Evolutionary conservation across 768 basidiomycete genomes (phyloP).

Genomic region (Rhodotorula paludigena): DNA sequence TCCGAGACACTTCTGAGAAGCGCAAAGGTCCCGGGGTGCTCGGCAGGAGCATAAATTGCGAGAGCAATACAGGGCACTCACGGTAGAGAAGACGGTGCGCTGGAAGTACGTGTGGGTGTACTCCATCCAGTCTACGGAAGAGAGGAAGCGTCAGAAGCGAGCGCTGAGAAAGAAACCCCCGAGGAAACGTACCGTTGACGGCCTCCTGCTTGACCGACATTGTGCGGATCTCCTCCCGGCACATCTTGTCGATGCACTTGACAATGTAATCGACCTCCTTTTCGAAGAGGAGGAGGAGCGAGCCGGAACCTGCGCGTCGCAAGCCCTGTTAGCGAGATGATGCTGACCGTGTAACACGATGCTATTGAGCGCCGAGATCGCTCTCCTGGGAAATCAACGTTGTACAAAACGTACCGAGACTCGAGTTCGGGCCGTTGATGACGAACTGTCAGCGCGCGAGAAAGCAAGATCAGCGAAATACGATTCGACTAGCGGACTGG

Average conservation of each 20-base stretch:
- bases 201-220: conserved; percentile 61
- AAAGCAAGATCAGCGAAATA: not conserved
- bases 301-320: too few species aligned
- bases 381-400: too few species aligned
- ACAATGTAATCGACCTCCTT: conserved; percentile 59
- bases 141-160: not conserved
- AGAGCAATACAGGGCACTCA: not conserved
- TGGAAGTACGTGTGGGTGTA: conserved; percentile 40
- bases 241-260: conserved; percentile 55
- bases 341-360: too few species aligned
- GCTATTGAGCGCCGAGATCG: too few species aligned
- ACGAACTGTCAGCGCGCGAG: conserved; percentile 2
- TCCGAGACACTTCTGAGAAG: too few species aligned
- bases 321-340: too few species aligned
- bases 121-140: not conserved
- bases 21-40: too few species aligned
- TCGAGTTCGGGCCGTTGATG: conserved; percentile 56
- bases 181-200: conserved; percentile 48
- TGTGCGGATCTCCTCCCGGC: conserved; percentile 60
- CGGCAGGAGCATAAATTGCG: too few species aligned
- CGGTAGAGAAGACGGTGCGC: conserved; percentile 58
- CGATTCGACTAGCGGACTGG: too few species aligned
- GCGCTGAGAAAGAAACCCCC: conserved; percentile 8
- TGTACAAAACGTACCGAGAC: conserved; percentile 53
- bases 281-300: conserved; percentile 58